Evolutionary conservation across 2,329 filamentous ascomycete species (phyloP), one percentile per base, ranked within the genome.

Genomic region (Ophiostoma fasciatum): DNA sequence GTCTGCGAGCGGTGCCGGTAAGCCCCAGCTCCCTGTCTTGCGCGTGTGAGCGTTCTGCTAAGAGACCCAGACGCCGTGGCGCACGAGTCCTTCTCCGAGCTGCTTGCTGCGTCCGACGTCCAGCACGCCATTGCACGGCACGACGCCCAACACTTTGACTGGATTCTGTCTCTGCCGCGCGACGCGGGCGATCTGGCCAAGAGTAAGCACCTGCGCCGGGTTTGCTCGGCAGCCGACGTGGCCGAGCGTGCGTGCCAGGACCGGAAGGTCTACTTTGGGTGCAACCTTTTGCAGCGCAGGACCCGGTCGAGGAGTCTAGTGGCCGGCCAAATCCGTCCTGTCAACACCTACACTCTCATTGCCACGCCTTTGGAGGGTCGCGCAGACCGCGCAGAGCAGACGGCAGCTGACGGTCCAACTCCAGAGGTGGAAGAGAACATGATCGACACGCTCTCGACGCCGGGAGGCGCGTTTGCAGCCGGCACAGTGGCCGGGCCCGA

Each of bases 91-190:
- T n/a, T n/a, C n/a, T 35, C 40, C 7, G 30, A 31, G 5, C 31
- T 36, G 11, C 29, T 38, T 9, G 14, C 29, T 2, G 28, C 35
- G 9, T 7, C 35, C 10, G 27, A 33, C 12, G 30, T 41, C 10
- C 42, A 37, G 18, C 27, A 33, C 7, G 31, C 31, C 6, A 31
- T 46, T 13, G 31, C 38, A 34, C 59, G 54, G 43, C 63, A 67
- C 49, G 51, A 59, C 42, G 55, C 58, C 54, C 61, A 62, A 58
- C 55, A 66, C 50, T 70, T 64, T 47, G 62, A 68, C 46, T 69
- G 60, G 56, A 48, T 68, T 37, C 48, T 69, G 26, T 58, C 58
- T 18, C 53, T 60, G 42, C 53, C 58, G 31, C 46, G 45, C 38
- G 15, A 27, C 36, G 32, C 36, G 14, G 21, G 32, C 22, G 17